These are phyloP conservation scores for Geum urbanum DNA, from an alignment of 306 rosid genomes.

Conservation along the genomic window DNA sequence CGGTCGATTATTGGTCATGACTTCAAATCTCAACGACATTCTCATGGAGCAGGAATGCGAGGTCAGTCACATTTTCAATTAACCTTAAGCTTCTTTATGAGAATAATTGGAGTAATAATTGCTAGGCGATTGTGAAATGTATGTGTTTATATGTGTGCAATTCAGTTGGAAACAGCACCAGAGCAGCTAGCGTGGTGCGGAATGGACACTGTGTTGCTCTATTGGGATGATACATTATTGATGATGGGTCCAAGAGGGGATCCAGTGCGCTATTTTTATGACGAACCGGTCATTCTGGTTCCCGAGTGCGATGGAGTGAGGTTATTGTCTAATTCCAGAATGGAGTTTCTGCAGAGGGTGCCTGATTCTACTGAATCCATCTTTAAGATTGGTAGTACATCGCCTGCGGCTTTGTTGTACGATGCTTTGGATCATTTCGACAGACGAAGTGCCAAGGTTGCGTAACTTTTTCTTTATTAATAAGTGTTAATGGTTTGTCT, in stretches of 20 bases:
- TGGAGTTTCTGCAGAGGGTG: slow-evolving; percentile 92
- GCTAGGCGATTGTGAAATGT: too few relatives aligned
- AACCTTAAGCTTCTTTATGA: too few relatives aligned
- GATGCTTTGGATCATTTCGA: slow-evolving; percentile 99
- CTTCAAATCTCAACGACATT: slow-evolving; percentile 59
- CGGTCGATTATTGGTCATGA: slow-evolving; percentile 72
- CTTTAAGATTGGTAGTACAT: slow-evolving; percentile 92
- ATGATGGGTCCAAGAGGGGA: slow-evolving; percentile 98
- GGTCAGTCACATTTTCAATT: slow-evolving; percentile 32
- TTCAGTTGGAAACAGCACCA: slow-evolving; percentile 91
- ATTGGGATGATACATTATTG: slow-evolving; percentile 93
- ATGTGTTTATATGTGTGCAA: slow-evolving; percentile 22
- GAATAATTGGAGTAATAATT: too few relatives aligned
- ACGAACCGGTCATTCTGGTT: slow-evolving; percentile 77
- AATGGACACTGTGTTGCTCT: slow-evolving; percentile 90
- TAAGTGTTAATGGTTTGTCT: neutral
- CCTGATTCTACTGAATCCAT: slow-evolving; percentile 93
- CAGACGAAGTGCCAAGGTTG: slow-evolving; percentile 96
- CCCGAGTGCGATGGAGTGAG: slow-evolving; percentile 99
- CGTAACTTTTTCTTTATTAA: neutral
- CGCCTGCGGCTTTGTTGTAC: slow-evolving; percentile 87
- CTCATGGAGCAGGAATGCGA: slow-evolving; percentile 90
- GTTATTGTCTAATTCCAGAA: slow-evolving; percentile 74
- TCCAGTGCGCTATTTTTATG: slow-evolving; percentile 79
- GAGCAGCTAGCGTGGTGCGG: slow-evolving; percentile 95